phyloP scores from a whole-genome alignment of 768 basidiomycete species.

The Termitomyces sp. region DNA sequence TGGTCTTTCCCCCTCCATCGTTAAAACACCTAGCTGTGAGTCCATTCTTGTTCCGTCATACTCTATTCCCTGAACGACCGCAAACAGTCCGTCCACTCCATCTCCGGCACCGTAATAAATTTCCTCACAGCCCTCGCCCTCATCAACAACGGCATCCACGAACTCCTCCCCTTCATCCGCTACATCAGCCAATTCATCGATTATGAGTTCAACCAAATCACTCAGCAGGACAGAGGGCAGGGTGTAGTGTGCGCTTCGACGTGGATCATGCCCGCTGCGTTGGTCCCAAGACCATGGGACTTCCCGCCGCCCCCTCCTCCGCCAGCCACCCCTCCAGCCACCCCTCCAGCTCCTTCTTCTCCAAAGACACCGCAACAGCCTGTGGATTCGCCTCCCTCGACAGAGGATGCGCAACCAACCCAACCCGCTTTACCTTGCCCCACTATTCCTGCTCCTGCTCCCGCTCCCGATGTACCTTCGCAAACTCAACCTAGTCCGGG shows the following conservation, averaged over 20 bases:
- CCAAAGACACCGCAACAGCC: not conserved
- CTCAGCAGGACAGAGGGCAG: slow-evolving; percentile 56
- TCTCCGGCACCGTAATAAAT: slow-evolving; percentile 61
- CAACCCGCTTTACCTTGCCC: not conserved
- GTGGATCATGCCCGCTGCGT: slow-evolving; percentile 82
- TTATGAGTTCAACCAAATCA: slow-evolving; percentile 65
- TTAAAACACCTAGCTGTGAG: slow-evolving; percentile 54
- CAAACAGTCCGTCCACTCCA: slow-evolving; percentile 31
- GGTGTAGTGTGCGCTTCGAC: slow-evolving; percentile 89
- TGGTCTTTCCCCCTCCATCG: slow-evolving; percentile 70
- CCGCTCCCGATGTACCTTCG: not conserved
- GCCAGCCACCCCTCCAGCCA: slow-evolving; percentile 26
- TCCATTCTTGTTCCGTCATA: slow-evolving; percentile 8
- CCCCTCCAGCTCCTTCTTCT: slow-evolving; percentile 11
- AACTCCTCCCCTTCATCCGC: slow-evolving; percentile 80
- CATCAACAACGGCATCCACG: slow-evolving; percentile 69
- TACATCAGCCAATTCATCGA: slow-evolving; percentile 80
- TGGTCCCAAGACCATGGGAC: slow-evolving; percentile 80
- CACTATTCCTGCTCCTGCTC: not conserved
- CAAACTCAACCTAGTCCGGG: not conserved
- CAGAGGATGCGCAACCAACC: not conserved
- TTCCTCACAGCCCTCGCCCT: slow-evolving; percentile 70
- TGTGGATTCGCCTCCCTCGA: not conserved
- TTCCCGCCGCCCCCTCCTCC: slow-evolving; percentile 45
- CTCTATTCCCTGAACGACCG: slow-evolving; percentile 35